A percentile compares a stretch with the other conserved stretches of the same genome.
Conservation (phyloP, 495 filamentous ascomycete species). For the Thermothielavioides terrestris region DNA sequence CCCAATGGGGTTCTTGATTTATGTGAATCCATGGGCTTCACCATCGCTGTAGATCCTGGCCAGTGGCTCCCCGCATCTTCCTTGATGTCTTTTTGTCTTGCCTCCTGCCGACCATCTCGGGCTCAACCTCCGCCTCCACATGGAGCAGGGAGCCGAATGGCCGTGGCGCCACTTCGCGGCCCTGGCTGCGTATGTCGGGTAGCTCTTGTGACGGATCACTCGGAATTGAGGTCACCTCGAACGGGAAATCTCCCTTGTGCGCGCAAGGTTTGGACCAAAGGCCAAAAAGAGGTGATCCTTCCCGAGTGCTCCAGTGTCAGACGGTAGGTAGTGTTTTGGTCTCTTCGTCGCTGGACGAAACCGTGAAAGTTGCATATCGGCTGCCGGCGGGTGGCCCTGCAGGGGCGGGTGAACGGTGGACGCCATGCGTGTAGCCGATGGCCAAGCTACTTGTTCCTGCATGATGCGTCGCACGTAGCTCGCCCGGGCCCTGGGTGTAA, state of each 20-base stretch:
- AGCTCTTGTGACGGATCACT: slow-evolving; percentile 6
- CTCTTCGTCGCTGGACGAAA: too few relatives aligned
- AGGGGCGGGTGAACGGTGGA: slow-evolving; percentile 9
- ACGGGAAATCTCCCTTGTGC: neutral
- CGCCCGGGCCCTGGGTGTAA: neutral
- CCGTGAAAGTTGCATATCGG: neutral
- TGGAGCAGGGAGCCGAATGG: too few relatives aligned
- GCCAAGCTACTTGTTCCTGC: slow-evolving; percentile 4
- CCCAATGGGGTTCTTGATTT: too few relatives aligned
- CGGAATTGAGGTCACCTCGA: slow-evolving; percentile 9
- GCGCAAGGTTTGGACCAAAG: slow-evolving; percentile 11
- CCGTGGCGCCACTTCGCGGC: too few relatives aligned
- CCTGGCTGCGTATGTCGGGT: too few relatives aligned
- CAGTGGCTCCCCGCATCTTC: too few relatives aligned
- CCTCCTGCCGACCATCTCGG: too few relatives aligned
- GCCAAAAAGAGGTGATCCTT: slow-evolving; percentile 5
- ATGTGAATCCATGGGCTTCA: too few relatives aligned
- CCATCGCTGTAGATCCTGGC: too few relatives aligned
- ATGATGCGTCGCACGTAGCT: neutral
- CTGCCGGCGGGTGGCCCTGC: slow-evolving; percentile 5
- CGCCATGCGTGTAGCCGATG: slow-evolving; percentile 23
- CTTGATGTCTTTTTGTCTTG: too few relatives aligned
- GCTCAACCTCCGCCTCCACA: too few relatives aligned
- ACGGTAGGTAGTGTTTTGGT: neutral
- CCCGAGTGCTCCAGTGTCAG: neutral